Conservation (phyloP, 2,329 filamentous ascomycete genomes). For the Neophaeococcomyces mojaviensis region DNA sequence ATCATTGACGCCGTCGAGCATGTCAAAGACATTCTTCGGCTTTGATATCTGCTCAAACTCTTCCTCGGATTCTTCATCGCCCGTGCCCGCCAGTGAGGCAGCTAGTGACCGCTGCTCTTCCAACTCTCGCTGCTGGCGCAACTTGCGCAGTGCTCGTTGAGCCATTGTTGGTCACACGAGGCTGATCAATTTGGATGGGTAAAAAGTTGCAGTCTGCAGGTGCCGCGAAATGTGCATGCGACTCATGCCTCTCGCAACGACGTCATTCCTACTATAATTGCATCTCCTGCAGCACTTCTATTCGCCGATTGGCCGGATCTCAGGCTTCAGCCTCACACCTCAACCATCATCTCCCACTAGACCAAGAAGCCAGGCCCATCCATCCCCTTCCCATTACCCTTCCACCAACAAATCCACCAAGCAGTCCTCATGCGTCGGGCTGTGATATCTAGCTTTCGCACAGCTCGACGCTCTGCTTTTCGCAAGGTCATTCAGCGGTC, state of each 20-base stretch:
- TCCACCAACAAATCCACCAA: constrained; percentile 8
- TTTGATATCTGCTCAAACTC: constrained; percentile 27
- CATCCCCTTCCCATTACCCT: constrained; percentile 4
- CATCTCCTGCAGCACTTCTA: background rate
- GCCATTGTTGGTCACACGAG: constrained; percentile 50
- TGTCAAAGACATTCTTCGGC: constrained; percentile 43
- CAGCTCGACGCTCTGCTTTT: constrained; percentile 38
- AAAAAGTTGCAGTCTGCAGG: too few relatives aligned
- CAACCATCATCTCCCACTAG: too few relatives aligned
- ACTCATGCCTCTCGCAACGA: background rate
- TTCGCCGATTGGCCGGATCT: background rate
- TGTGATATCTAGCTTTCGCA: constrained; percentile 39
- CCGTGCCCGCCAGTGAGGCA: constrained; percentile 28
- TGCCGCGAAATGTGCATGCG: too few relatives aligned
- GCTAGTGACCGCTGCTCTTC: constrained; percentile 48
- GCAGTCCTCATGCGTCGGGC: constrained; percentile 39
- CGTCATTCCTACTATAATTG: background rate
- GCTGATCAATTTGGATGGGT: too few relatives aligned
- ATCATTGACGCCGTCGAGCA: constrained; percentile 41
- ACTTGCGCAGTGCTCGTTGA: constrained; percentile 56
- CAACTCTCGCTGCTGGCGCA: constrained; percentile 48
- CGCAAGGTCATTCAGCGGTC: constrained; percentile 32
- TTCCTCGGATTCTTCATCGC: constrained; percentile 34
- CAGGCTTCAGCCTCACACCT: background rate
- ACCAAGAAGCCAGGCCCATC: too few relatives aligned